Evolutionary conservation across 305 asterid genomes (phyloP), one percentile per base, ranked within the genome.

Genomic region (Plantago lanceolata): DNA sequence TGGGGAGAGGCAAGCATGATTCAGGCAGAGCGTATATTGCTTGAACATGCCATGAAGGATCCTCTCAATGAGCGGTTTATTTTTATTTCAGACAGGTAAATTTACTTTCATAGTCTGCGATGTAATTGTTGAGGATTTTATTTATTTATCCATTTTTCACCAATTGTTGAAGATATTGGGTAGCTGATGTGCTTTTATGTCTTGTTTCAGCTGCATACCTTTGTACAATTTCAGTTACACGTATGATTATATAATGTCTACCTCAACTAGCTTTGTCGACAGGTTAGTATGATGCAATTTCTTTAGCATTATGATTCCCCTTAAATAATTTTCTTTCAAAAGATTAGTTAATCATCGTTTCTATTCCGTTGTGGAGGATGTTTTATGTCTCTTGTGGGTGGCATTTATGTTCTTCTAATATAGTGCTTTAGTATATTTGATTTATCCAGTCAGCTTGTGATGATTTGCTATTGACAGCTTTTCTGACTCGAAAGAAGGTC

Each of bases 1-100:
- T 92, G 98, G 98, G 98, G 98, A 78, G 97, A 85, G 75, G 94
- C 97, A 68, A 92, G 80, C 83, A 89, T 92, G 98, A 80, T 92
- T 74, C 96, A 74, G 82, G 98, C 97, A 58, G 98, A 92, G 81
- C 97, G 94, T 60, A 48, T 80, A 74, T 78, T 92, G 79, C 95
- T 92, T 75, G 87, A 71, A 68, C 71, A 84, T 74, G 98, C 98
- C 55, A 76, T 92, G 62, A 73, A 50, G 76, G 95, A 92, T 81
- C 86, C 87, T 61, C 73, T 54, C 8, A 92, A 87, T 79, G 84
- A 80, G 69, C 78, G 97, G 45, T 92, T 92, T 79, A 74, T 92
- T 73, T 89, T 92, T 74, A 89, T 92, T 65, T 92, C 98, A 13
- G 98, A 92, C 76, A 85, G 96, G 98, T 92, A 72, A 76, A 69